These are phyloP conservation scores for Austroboletus niveus DNA, from an alignment of 1,284 basidiomycete species.

Conservation along the genomic window DNA sequence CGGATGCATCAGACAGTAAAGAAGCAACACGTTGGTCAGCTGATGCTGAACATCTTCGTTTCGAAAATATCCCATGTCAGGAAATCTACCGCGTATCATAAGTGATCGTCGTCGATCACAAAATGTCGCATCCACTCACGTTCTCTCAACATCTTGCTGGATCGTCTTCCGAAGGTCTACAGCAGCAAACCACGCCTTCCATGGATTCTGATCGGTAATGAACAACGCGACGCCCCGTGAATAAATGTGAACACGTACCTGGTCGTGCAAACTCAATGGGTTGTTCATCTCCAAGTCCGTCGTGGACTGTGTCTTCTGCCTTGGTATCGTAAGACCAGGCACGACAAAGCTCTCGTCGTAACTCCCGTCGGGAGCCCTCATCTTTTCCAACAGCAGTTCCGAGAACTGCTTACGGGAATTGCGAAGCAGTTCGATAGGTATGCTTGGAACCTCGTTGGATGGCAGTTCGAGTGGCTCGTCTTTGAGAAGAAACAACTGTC, in stretches of 20 bases:
- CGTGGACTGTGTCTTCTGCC: slow-evolving; percentile 33
- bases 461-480: slow-evolving; percentile 57
- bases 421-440: slow-evolving; percentile 47
- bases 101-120: slow-evolving; percentile 3
- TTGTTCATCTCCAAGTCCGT: slow-evolving; percentile 72
- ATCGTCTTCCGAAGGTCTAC: slow-evolving; percentile 87
- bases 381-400: slow-evolving; percentile 54
- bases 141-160: slow-evolving; percentile 88
- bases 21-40: slow-evolving; percentile 81
- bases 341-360: slow-evolving; percentile 65
- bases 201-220: slow-evolving; percentile 67
- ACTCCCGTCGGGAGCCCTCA: slow-evolving; percentile 77
- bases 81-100: slow-evolving; percentile 56
- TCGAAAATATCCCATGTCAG: slow-evolving; percentile 87
- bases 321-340: slow-evolving; percentile 47
- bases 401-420: slow-evolving; percentile 51
- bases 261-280: slow-evolving; percentile 81
- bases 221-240: slow-evolving; percentile 1
- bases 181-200: slow-evolving; percentile 88
- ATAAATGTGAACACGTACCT: slow-evolving; percentile 44
- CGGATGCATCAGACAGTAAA: slow-evolving; percentile 75
- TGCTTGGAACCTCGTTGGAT: slow-evolving; percentile 41
- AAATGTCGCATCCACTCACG: slow-evolving; percentile 47
- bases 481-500: slow-evolving; percentile 59
- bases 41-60: slow-evolving; percentile 70